phyloP scores from a whole-genome alignment of 2,329 filamentous ascomycete species.

The Calonectria pseudoreteaudii region DNA sequence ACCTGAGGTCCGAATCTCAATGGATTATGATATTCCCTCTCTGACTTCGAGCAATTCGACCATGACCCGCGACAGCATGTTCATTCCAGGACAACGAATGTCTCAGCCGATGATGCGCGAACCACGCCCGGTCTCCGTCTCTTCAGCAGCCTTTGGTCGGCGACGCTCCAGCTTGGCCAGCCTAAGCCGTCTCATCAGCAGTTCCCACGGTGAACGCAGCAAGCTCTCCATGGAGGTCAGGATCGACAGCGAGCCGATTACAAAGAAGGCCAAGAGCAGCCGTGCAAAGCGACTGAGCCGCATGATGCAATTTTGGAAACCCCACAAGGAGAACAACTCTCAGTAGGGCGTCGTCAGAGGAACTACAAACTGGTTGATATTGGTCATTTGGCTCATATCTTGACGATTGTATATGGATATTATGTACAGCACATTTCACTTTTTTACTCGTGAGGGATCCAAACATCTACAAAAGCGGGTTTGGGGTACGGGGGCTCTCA shows the following conservation, averaged over 20 bases:
- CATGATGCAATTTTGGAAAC: constrained; percentile 84
- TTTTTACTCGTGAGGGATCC: constrained; percentile 22
- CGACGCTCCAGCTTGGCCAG: constrained; percentile 83
- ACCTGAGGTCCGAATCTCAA: constrained; percentile 77
- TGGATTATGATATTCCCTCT: constrained; percentile 78
- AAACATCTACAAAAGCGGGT: constrained; percentile 16
- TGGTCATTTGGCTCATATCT: constrained; percentile 35
- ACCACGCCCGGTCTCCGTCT: constrained; percentile 72
- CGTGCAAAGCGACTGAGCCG: constrained; percentile 78
- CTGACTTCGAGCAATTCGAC: constrained; percentile 81
- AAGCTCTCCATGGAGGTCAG: constrained; percentile 78
- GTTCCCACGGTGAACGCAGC: constrained; percentile 79
- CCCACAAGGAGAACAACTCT: constrained; percentile 57
- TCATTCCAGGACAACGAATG: constrained; percentile 58
- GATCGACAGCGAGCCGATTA: constrained; percentile 64
- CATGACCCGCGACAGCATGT: constrained; percentile 76
- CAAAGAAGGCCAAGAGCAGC: constrained; percentile 68
- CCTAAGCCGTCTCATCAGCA: constrained; percentile 80
- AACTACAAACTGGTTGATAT: constrained; percentile 25
- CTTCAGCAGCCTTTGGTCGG: constrained; percentile 71
- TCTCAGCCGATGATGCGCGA: constrained; percentile 62
- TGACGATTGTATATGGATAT: constrained; percentile 53
- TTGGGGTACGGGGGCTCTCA: constrained; percentile 1
- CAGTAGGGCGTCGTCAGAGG: constrained; percentile 32
- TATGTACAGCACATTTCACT: constrained; percentile 50